These are phyloP conservation scores for Flammula alnicola DNA, from an alignment of 1,284 basidiomycete genomes.

Conservation along the genomic window DNA sequence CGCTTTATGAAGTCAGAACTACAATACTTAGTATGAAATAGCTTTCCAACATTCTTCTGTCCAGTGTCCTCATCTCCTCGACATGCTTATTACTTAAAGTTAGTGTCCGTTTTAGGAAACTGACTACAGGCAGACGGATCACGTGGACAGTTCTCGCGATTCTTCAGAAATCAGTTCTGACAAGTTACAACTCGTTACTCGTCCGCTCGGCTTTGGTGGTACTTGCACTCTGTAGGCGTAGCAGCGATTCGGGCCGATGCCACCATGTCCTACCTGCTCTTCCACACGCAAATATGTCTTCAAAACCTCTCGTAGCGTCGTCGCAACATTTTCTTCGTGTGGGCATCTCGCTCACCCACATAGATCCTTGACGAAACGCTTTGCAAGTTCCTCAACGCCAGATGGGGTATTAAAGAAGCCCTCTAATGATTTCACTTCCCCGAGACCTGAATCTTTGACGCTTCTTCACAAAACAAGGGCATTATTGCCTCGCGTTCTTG, in stretches of 20 bases:
- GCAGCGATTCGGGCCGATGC: conserved; percentile 12
- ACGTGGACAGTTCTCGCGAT: too few species aligned
- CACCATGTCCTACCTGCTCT: conserved; percentile 12
- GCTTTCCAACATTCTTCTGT: too few species aligned
- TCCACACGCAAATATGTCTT: not conserved
- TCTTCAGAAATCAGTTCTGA: too few species aligned
- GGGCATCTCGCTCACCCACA: not conserved
- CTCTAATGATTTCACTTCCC: not conserved
- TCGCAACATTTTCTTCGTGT: not conserved
- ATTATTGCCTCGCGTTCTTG: conserved; percentile 28
- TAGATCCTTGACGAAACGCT: conserved; percentile 3
- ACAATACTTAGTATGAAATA: too few species aligned
- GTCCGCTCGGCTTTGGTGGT: too few species aligned
- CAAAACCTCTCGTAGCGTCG: conserved; percentile 2
- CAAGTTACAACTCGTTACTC: too few species aligned
- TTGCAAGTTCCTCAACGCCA: conserved; percentile 11
- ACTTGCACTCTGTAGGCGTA: not conserved
- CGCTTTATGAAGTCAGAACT: too few species aligned
- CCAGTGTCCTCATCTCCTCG: too few species aligned
- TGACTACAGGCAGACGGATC: too few species aligned
- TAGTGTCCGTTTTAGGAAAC: too few species aligned
- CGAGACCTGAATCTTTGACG: conserved; percentile 29
- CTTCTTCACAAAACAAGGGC: conserved; percentile 33
- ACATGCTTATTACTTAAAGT: too few species aligned
- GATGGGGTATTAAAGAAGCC: conserved; percentile 1